Evolutionary conservation across 1,284 basidiomycete genomes (phyloP), one percentile per base, ranked within the genome.

Genomic region (Cutaneotrichosporon sp.): DNA sequence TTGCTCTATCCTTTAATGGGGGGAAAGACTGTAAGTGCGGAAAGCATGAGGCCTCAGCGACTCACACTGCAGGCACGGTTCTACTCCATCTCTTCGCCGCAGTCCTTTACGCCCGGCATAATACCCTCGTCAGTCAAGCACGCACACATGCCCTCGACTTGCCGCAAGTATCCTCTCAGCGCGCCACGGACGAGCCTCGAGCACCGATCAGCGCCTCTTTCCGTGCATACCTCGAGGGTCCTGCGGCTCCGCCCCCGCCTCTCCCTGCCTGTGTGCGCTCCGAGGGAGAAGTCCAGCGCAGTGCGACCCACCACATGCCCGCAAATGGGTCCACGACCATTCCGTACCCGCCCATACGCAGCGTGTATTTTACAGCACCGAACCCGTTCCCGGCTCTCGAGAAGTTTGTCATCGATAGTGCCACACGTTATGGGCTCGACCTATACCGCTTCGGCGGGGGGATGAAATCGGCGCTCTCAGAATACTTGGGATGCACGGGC

Each of bases 1-100:
- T 90, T 14, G 86, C 88, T 5, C 79, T 98, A 48, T 96, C 90
- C 72, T 98, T 97, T 78, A 98, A 98, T 63, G 94, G 94, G 12
- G 94, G 94, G 39, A 98, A 98, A 72, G 94, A 98, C 69, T 97
- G 92, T 92, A 63, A 65, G 88, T 78, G 0, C n/a, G 4, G 5
- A 10, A 14, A 34, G 20, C 45, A 34, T 31, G 17, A 31, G 19
- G 35, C 11, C 35, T 38, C 17, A 20, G 17, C 17, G 16, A 38
- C 35, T 22, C 35, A 3, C 17, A 27, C 12, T n/a, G n/a, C 67
- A 93, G 91, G 92, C 71, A 97, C 93, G 0, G 92, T 97, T 11
- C 81, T 98, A 20, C 79, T 97, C 3, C 93, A 97, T 72, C 83
- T 98, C 32, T 86, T 89, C 46, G 85, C 86, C 3, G 88, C 85